Evolutionary conservation across 306 rosid genomes (phyloP).

Genomic region (Ziziphus jujuba): DNA sequence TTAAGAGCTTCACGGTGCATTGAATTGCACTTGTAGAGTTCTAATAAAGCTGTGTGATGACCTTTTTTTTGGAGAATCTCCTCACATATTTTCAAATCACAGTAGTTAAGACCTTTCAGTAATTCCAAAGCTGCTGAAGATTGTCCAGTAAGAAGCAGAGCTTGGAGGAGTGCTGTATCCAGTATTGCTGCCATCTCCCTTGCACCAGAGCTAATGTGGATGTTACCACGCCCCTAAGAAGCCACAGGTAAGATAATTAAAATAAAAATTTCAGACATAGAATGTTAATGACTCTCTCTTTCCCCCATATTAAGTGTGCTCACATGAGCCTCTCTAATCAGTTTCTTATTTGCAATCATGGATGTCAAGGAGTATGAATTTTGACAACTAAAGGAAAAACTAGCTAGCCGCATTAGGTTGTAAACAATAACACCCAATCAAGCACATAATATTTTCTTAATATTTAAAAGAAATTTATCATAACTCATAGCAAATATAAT

Average conservation of each 20-base stretch:
- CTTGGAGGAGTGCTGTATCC: slow-evolving; percentile 92
- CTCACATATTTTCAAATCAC: slow-evolving; percentile 83
- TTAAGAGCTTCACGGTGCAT: slow-evolving; percentile 93
- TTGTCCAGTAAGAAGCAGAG: slow-evolving; percentile 90
- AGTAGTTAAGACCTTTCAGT: slow-evolving; percentile 77
- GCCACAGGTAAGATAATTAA: slow-evolving; percentile 21
- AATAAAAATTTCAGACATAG: background rate
- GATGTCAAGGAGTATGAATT: background rate
- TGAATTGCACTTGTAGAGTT: slow-evolving; percentile 86
- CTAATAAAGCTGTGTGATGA: slow-evolving; percentile 71
- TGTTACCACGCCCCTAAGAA: slow-evolving; percentile 66
- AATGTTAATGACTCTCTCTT: too few relatives aligned
- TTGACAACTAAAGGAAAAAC: background rate
- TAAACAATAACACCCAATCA: background rate
- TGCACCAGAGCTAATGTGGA: slow-evolving; percentile 71
- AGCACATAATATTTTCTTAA: background rate
- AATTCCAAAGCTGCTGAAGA: slow-evolving; percentile 68
- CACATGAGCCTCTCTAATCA: too few relatives aligned
- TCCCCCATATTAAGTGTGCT: too few relatives aligned
- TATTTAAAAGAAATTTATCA: background rate
- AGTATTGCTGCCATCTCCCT: slow-evolving; percentile 91
- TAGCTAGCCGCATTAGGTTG: background rate
- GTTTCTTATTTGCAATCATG: too few relatives aligned
- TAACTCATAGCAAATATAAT: slow-evolving; percentile 5
- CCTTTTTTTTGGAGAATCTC: slow-evolving; percentile 72